phyloP scores from a whole-genome alignment of 2,329 filamentous ascomycete species.

The Ilyonectria destructans region DNA sequence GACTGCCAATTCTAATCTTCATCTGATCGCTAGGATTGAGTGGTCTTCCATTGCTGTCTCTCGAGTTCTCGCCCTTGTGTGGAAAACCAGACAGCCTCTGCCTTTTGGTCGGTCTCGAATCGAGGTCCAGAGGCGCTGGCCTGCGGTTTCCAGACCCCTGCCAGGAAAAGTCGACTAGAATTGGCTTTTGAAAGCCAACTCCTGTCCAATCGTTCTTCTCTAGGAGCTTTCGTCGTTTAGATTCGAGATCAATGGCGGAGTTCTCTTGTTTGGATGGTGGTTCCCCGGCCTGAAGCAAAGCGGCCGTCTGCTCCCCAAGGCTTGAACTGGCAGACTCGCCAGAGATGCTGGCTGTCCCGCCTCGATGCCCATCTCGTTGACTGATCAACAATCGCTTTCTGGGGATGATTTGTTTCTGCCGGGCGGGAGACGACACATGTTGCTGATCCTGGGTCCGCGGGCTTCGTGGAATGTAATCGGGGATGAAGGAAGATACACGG shows the following conservation, averaged over 20 bases:
- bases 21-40: constrained; percentile 25
- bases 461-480: constrained; percentile 46
- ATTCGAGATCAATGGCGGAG: constrained; percentile 34
- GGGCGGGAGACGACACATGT: constrained; percentile 10
- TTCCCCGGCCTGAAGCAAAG: constrained; percentile 11
- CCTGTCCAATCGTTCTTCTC: constrained; percentile 53
- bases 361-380: background rate
- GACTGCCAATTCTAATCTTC: constrained; percentile 50
- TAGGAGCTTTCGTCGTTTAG: constrained; percentile 48
- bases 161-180: constrained; percentile 42
- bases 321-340: background rate
- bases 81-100: background rate
- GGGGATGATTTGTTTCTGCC: constrained; percentile 25
- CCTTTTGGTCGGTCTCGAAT: constrained; percentile 5
- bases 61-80: background rate
- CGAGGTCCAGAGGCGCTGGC: background rate
- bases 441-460: constrained; percentile 5
- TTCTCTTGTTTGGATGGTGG: background rate
- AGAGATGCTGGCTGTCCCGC: background rate
- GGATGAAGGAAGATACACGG: constrained; percentile 44
- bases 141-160: constrained; percentile 21
- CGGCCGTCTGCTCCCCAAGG: background rate
- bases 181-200: constrained; percentile 51
- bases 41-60: background rate
- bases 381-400: constrained; percentile 35